Conservation (phyloP, 441 rosid species). For the Populus hybrid region DNA sequence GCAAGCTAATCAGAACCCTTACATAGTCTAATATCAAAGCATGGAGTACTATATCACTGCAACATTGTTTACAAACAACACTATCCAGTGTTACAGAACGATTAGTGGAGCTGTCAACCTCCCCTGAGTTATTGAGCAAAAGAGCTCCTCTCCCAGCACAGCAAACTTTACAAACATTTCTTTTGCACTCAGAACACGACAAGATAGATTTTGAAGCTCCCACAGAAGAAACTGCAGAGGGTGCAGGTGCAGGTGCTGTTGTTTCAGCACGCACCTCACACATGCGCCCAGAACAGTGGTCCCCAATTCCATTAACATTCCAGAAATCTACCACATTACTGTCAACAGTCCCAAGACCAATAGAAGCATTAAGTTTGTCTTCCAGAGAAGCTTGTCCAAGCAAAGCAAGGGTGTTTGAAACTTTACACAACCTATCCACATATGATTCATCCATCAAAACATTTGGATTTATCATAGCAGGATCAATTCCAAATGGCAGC, state of each 20-base stretch:
- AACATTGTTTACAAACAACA: slow-evolving; percentile 75
- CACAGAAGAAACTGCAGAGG: slow-evolving; percentile 35
- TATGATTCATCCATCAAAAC: slow-evolving; percentile 61
- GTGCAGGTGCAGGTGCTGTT: slow-evolving; percentile 33
- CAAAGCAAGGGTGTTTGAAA: slow-evolving; percentile 67
- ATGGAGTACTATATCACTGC: slow-evolving; percentile 67
- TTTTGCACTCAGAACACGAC: slow-evolving; percentile 67
- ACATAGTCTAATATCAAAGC: slow-evolving; percentile 81
- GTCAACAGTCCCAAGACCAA: slow-evolving; percentile 68
- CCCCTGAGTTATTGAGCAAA: slow-evolving; percentile 59
- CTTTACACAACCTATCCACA: slow-evolving; percentile 70
- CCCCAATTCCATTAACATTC: slow-evolving; percentile 64
- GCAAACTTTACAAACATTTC: slow-evolving; percentile 81
- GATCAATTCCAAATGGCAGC: slow-evolving; percentile 84
- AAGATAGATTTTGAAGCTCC: slow-evolving; percentile 47
- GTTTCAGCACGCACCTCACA: slow-evolving; percentile 74
- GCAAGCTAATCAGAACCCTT: slow-evolving; percentile 77
- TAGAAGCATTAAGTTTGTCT: slow-evolving; percentile 76
- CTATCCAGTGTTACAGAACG: slow-evolving; percentile 54
- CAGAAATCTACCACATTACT: slow-evolving; percentile 70
- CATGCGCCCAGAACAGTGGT: slow-evolving; percentile 60
- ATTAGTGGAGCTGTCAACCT: slow-evolving; percentile 50
- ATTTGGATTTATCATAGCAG: slow-evolving; percentile 93
- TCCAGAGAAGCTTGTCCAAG: slow-evolving; percentile 86
- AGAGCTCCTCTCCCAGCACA: slow-evolving; percentile 95